phyloP scores from a whole-genome alignment of 23 red algal genomes.

The Gracilaria domingensis region DNA sequence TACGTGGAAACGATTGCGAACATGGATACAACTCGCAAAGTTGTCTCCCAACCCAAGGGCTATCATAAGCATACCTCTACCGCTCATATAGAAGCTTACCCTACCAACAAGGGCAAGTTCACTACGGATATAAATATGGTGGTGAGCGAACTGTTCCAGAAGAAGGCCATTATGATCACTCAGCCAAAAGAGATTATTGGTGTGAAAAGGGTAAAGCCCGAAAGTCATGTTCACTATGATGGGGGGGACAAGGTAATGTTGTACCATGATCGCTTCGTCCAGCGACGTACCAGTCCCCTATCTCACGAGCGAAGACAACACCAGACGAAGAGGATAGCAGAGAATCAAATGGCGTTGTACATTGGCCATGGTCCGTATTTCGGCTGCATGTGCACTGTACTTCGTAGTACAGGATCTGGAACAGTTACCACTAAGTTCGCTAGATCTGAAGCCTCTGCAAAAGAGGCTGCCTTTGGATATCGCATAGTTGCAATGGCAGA shows the following conservation, averaged over 20 bases:
- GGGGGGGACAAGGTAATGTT: slow-evolving; percentile 8
- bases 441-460: slow-evolving; percentile 40
- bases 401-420: slow-evolving; percentile 11
- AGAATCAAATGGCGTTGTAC: slow-evolving; percentile 52
- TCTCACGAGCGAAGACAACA: background rate
- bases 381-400: slow-evolving; percentile 24
- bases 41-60: background rate
- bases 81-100: slow-evolving; percentile 7
- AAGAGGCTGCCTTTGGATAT: slow-evolving; percentile 77
- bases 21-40: slow-evolving; percentile 16
- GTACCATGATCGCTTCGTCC: slow-evolving; percentile 31
- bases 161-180: slow-evolving; percentile 32
- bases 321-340: background rate
- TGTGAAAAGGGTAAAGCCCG: slow-evolving; percentile 17
- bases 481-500: slow-evolving; percentile 51
- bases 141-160: slow-evolving; percentile 23
- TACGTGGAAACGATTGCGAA: slow-evolving; percentile 45
- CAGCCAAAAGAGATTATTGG: slow-evolving; percentile 28
- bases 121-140: slow-evolving; percentile 1
- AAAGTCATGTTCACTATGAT: slow-evolving; percentile 14
- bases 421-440: slow-evolving; percentile 43
- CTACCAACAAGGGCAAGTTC: slow-evolving; percentile 25
- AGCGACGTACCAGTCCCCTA: background rate
- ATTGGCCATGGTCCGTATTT: slow-evolving; percentile 72
- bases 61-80: slow-evolving; percentile 15